Evolutionary conservation across 495 filamentous ascomycete genomes (phyloP), one percentile per base, ranked within the genome.

Genomic region (Terfezia claveryi): DNA sequence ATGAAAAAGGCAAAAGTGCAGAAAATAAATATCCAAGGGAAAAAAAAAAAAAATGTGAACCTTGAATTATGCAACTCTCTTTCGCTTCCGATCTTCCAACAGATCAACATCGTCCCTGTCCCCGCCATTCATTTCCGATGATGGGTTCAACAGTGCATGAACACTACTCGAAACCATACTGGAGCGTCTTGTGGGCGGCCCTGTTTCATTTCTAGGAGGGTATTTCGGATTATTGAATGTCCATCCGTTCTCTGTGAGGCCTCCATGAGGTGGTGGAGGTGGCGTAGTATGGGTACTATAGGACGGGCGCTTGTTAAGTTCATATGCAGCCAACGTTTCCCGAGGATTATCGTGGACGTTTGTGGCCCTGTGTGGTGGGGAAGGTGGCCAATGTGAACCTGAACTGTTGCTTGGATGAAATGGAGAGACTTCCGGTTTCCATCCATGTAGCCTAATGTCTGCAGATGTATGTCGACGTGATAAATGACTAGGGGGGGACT

Each of bases 401-500:
- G 5, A 51, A 23, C 23, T 32, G 50, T 51, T 51, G 16, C n/a
- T 51, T n/a, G 50, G 23, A 23, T 51, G 84, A 38, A 85, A 86
- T 11, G 87, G 85, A 4, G 86, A 87, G 27, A 74, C 73, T 49
- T 71, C 75, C 14, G 78, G 74, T 59, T 82, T 80, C 91, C 91
- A 95, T 53, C 85, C 85, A 60, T 83, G 82, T 44, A 83, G 79
- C 36, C 91, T 83, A 59, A 98, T 96, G 61, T 98, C 91, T 54
- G 91, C 91, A 51, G 89, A 91, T 1, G 91, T 98, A 68, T 98
- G 91, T 49, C 91, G 80, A 20, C 91, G 80, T 36, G 80, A 75
- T 37, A 95, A 71, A 61, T 80, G 83, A 53, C 79, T 76, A 10
- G 84, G 82, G 23, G 85, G 83, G 27, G 84, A 80, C 20, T 82